Conservation (phyloP, 2,329 filamentous ascomycete species). For the Penicillium sp. region DNA sequence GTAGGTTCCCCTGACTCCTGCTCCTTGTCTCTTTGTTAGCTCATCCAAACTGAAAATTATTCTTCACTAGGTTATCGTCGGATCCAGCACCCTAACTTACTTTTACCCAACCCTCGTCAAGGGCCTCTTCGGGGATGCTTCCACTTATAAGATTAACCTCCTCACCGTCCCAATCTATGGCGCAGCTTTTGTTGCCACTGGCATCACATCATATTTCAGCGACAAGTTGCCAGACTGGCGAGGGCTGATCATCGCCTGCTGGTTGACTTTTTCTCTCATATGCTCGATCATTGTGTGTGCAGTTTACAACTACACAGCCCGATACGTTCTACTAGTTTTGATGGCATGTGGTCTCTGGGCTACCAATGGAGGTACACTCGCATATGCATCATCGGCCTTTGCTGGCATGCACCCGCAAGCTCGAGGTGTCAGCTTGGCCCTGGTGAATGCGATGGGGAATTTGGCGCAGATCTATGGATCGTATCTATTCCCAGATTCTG, state of each 20-base stretch:
- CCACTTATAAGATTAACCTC: conserved; percentile 25
- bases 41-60: background rate
- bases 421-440: conserved; percentile 53
- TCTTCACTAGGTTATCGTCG: conserved; percentile 32
- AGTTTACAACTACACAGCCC: conserved; percentile 53
- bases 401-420: conserved; percentile 51
- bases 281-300: conserved; percentile 44
- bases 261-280: conserved; percentile 45
- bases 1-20: conserved; percentile 7
- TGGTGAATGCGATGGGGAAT: conserved; percentile 57
- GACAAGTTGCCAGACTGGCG: conserved; percentile 50
- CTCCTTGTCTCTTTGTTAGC: background rate
- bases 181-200: conserved; percentile 53
- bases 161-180: conserved; percentile 53
- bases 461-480: conserved; percentile 57
- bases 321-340: conserved; percentile 57
- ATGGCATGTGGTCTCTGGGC: conserved; percentile 59
- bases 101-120: conserved; percentile 33
- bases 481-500: conserved; percentile 52
- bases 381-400: conserved; percentile 56
- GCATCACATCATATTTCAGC: conserved; percentile 48
- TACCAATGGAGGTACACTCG: conserved; percentile 53
- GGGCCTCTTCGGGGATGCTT: conserved; percentile 25
- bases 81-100: conserved; percentile 34
- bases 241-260: conserved; percentile 51